Conservation (phyloP, 140 eudicot species). For the Eryngium alpinum region DNA sequence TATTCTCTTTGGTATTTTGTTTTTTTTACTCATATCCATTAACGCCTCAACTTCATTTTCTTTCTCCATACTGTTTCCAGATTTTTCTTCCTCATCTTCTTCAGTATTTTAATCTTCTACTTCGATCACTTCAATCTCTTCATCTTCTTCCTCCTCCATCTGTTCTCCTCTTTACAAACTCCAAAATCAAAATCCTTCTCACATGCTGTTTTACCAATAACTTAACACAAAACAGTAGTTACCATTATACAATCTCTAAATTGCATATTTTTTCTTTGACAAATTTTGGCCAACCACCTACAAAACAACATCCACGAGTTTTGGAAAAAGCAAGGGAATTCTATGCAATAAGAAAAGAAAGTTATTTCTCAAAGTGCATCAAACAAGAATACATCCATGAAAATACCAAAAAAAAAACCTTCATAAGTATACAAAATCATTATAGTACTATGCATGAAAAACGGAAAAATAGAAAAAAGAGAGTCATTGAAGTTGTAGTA, state of each 20-base stretch:
- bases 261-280: slow-evolving; percentile 9
- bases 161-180: not conserved
- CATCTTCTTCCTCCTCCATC: not conserved
- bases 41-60: not conserved
- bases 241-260: slow-evolving; percentile 16
- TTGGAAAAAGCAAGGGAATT: slow-evolving; percentile 12
- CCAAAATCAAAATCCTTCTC: slow-evolving; percentile 4
- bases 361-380: not conserved
- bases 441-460: too few relatives aligned
- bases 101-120: not conserved
- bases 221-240: not conserved
- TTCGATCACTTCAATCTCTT: not conserved
- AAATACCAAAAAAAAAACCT: too few relatives aligned
- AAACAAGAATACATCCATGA: not conserved
- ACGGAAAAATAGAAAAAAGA: too few relatives aligned
- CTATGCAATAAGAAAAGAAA: slow-evolving; percentile 10
- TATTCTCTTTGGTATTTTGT: not conserved
- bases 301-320: slow-evolving; percentile 6
- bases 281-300: slow-evolving; percentile 26
- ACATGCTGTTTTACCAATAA: slow-evolving; percentile 14
- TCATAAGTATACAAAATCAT: too few relatives aligned
- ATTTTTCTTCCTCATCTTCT: not conserved
- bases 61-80: not conserved
- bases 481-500: too few relatives aligned
- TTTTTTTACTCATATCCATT: not conserved